Evolutionary conservation across 2,329 filamentous ascomycete species (phyloP), one percentile per base, ranked within the genome.

Genomic region (Ophiocordyceps robertsii): DNA sequence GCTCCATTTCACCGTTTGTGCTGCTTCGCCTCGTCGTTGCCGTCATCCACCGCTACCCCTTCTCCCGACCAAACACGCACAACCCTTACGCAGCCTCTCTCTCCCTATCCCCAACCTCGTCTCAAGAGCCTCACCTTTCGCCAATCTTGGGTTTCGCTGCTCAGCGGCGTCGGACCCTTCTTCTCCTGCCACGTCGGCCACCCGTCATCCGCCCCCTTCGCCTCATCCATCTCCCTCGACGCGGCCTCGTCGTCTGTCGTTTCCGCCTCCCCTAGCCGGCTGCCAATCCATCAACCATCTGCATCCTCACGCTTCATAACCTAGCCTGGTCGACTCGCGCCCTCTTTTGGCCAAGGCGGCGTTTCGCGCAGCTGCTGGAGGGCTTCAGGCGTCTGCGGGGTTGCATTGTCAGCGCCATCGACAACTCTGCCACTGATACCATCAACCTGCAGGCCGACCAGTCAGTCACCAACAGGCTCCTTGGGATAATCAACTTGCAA

Each of bases 311-410:
- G n/a, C 33, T 14, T 32, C 9, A 32, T 33, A 33, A 2, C 12
- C 12, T 33, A 33, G 31, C 31, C 31, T 12, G 2, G 31, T 33
- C 8, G 13, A 14, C 13, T 24, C 14, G 11, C 16, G 9, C 21
- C 37, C 13, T 27, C 24, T 38, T 24, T 38, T 11, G 37, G 37
- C 27, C 19, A 17, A 38, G 37, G 19, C 37, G n/a, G 19, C 17
- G 14, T 38, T 38, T 38, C 37, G 19, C 37, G 21, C 37, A 29
- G 37, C 37, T 27, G 37, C 37, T 38, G 37, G 14, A 36, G 33
- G 32, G 17, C 21, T 38, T 29, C 21, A 37, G 35, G 35, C 42
- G 43, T 43, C 52, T 53, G 53, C 53, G 53, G 53, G 53, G 53
- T 56, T 56, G 36, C 41, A 19, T 14, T 35, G 33, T 38, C 35